These are phyloP conservation scores for Penicillium daleae DNA, from an alignment of 495 filamentous ascomycete species.

Conservation along the genomic window DNA sequence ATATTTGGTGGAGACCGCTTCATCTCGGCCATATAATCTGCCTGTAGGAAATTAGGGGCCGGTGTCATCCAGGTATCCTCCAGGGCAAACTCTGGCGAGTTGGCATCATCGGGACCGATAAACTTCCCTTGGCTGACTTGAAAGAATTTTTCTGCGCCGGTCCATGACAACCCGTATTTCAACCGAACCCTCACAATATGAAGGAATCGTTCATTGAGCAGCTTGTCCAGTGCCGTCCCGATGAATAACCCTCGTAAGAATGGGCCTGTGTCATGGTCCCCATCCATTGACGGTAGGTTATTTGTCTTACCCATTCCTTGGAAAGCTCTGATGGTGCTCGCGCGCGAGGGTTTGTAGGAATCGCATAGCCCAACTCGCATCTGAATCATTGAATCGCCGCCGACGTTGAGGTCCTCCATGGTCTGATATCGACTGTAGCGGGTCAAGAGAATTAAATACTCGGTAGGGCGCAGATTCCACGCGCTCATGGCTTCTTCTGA, in stretches of 20 bases:
- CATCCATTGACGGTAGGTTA: neutral
- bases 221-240: slow-evolving; percentile 68
- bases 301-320: slow-evolving; percentile 7
- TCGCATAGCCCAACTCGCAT: slow-evolving; percentile 53
- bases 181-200: slow-evolving; percentile 64
- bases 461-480: slow-evolving; percentile 68
- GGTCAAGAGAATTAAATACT: slow-evolving; percentile 82
- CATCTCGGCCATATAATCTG: slow-evolving; percentile 55
- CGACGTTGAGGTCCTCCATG: slow-evolving; percentile 52
- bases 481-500: slow-evolving; percentile 76
- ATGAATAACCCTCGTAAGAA: slow-evolving; percentile 64
- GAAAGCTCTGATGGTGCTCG: slow-evolving; percentile 56
- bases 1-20: slow-evolving; percentile 20
- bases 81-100: slow-evolving; percentile 16
- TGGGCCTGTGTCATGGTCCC: neutral
- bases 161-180: slow-evolving; percentile 62
- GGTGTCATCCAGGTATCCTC: slow-evolving; percentile 34
- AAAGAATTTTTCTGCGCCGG: slow-evolving; percentile 66
- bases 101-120: slow-evolving; percentile 7
- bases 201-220: slow-evolving; percentile 71
- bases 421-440: slow-evolving; percentile 63
- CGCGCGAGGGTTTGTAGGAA: slow-evolving; percentile 51
- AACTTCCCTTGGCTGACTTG: slow-evolving; percentile 46
- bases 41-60: slow-evolving; percentile 38
- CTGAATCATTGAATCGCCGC: slow-evolving; percentile 22